These are phyloP conservation scores for Diaporthe ilicicola DNA, from an alignment of 2,329 filamentous ascomycete genomes.

Conservation along the genomic window DNA sequence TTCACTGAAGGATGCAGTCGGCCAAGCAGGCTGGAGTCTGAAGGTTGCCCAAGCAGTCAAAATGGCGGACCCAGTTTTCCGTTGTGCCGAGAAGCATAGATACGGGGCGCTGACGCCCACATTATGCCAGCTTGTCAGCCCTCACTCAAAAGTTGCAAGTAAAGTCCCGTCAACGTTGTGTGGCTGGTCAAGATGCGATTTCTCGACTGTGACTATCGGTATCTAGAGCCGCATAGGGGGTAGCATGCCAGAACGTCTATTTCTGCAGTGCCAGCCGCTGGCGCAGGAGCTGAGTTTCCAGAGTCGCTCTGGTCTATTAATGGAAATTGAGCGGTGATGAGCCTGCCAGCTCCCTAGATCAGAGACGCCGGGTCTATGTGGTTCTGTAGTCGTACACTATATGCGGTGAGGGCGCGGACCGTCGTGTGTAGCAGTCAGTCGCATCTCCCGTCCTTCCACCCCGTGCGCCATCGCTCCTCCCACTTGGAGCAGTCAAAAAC, in stretches of 20 bases:
- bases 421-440: slow-evolving; percentile 48
- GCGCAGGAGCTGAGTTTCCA: neutral
- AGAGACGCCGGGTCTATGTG: slow-evolving; percentile 4
- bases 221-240: neutral
- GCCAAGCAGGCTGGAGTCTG: neutral
- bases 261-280: neutral
- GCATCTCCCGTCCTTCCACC: slow-evolving; percentile 77
- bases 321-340: slow-evolving; percentile 29
- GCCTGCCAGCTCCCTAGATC: neutral
- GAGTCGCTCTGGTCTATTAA: slow-evolving; percentile 22
- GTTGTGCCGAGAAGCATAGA: neutral
- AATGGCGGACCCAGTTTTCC: slow-evolving; percentile 10
- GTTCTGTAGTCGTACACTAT: slow-evolving; percentile 4
- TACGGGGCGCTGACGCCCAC: neutral
- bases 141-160: neutral
- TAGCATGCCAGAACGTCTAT: neutral
- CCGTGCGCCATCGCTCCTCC: slow-evolving; percentile 95
- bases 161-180: neutral
- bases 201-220: neutral
- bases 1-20: neutral
- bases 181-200: neutral
- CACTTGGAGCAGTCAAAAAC: slow-evolving; percentile 89
- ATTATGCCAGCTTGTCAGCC: neutral
- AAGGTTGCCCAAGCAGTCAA: neutral
- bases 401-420: neutral